These are phyloP conservation scores for Plenodomus biglobosus DNA, from an alignment of 2,329 filamentous ascomycete species.

Conservation along the genomic window DNA sequence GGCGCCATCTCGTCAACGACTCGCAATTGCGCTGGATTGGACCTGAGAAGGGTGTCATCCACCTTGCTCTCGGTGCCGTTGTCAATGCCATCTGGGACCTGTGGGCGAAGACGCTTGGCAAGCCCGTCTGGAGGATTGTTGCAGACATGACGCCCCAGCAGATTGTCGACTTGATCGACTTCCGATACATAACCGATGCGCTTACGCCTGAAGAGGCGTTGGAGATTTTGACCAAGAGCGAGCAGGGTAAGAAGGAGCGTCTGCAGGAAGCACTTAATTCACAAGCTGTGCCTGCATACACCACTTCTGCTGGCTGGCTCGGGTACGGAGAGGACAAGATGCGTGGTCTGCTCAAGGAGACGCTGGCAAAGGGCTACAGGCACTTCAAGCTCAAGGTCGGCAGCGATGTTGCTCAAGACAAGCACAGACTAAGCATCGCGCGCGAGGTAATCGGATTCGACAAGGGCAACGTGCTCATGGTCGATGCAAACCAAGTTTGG, in stretches of 20 bases:
- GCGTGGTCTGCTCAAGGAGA: constrained; percentile 72
- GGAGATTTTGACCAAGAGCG: constrained; percentile 65
- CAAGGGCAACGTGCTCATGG: constrained; percentile 81
- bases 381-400: constrained; percentile 95
- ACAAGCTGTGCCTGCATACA: constrained; percentile 84
- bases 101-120: constrained; percentile 84
- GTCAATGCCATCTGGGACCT: constrained; percentile 94
- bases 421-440: constrained; percentile 69
- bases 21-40: constrained; percentile 92
- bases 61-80: constrained; percentile 84
- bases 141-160: constrained; percentile 88
- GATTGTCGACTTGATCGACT: constrained; percentile 86
- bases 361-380: constrained; percentile 72
- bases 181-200: constrained; percentile 93
- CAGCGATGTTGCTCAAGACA: constrained; percentile 70
- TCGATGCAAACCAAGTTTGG: constrained; percentile 93
- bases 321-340: constrained; percentile 88
- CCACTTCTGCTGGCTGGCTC: constrained; percentile 88
- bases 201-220: constrained; percentile 83
- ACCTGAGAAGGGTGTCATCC: constrained; percentile 90
- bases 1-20: constrained; percentile 89
- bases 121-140: constrained; percentile 89
- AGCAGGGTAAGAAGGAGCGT: constrained; percentile 68
- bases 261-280: constrained; percentile 72
- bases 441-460: constrained; percentile 81